Percentiles rank a stretch among this genome's conserved stretches.
Evolutionary conservation across 2,329 filamentous ascomycete genomes (phyloP).

Genomic region (Cordyceps cateniannulata): DNA sequence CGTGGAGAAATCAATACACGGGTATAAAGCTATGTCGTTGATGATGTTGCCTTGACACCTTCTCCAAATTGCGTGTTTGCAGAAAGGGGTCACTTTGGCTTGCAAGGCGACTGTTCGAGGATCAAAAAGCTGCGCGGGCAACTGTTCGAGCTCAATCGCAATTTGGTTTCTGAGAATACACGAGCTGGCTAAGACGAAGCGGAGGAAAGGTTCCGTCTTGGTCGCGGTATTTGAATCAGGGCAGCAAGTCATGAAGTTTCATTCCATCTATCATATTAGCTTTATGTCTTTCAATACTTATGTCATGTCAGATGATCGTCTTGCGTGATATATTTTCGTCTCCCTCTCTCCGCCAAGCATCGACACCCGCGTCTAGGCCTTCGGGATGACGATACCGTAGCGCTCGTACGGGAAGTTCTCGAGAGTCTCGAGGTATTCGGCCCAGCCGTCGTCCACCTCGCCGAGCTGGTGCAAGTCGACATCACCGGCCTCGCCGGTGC

Average conservation of each 20-base stretch:
- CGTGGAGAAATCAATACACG: too few species aligned
- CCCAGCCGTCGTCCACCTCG: slow-evolving; percentile 55
- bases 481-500: slow-evolving; percentile 60
- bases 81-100: too few species aligned
- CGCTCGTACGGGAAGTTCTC: slow-evolving; percentile 51
- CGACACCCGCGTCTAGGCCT: not conserved
- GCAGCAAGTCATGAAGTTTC: too few species aligned
- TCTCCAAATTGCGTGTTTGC: too few species aligned
- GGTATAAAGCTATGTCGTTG: too few species aligned
- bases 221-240: not conserved
- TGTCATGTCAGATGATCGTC: not conserved
- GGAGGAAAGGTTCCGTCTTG: not conserved
- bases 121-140: too few species aligned
- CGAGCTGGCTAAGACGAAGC: too few species aligned
- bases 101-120: too few species aligned
- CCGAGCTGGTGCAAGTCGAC: slow-evolving; percentile 51
- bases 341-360: not conserved
- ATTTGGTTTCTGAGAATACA: too few species aligned
- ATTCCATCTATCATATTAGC: not conserved
- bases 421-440: slow-evolving; percentile 44
- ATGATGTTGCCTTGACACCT: too few species aligned
- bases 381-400: slow-evolving; percentile 48
- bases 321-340: not conserved
- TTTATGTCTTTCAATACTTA: not conserved
- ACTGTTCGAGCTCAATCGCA: too few species aligned